Conservation (phyloP, 768 basidiomycete species). For the Mycena indigotica region DNA sequence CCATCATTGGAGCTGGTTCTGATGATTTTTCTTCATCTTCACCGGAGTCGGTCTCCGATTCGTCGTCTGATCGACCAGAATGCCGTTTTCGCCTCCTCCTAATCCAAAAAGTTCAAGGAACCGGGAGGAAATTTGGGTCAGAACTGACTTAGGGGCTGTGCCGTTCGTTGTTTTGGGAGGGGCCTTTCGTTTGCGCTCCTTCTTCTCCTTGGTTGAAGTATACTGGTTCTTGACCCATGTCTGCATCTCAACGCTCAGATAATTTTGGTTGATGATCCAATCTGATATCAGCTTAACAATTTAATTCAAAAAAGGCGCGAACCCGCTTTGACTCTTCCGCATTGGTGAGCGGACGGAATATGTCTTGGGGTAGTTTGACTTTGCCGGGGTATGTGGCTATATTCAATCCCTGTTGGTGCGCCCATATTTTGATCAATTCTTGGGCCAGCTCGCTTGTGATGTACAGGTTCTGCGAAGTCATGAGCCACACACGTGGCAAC, state of each 20-base stretch:
- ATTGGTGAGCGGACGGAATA: constrained; percentile 71
- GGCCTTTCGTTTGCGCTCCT: constrained; percentile 61
- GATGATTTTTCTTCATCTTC: constrained; percentile 35
- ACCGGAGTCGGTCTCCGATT: constrained; percentile 36
- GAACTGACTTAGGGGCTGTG: constrained; percentile 45
- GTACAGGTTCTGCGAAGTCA: constrained; percentile 79
- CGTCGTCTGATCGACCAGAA: constrained; percentile 45
- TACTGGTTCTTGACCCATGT: constrained; percentile 58
- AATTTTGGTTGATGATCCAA: constrained; percentile 69
- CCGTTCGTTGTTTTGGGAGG: constrained; percentile 47
- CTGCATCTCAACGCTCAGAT: constrained; percentile 62
- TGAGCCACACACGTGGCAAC: not conserved
- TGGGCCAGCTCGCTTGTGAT: constrained; percentile 87
- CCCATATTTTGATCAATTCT: constrained; percentile 75
- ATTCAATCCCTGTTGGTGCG: constrained; percentile 68
- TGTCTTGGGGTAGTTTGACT: constrained; percentile 77
- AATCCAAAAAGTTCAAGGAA: constrained; percentile 12
- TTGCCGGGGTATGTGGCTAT: constrained; percentile 81
- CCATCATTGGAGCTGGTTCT: constrained; percentile 26
- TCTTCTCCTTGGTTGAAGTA: constrained; percentile 45
- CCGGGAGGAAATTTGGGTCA: constrained; percentile 15
- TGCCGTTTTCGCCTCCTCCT: constrained; percentile 41
- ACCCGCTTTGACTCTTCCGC: constrained; percentile 70
- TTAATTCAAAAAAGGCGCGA: not conserved
- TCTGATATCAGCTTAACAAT: not conserved